Percentiles rank a stretch among this genome's conserved stretches.
Conservation (phyloP, 2,329 filamentous ascomycete genomes). For the Gaeumannomyces tritici region DNA sequence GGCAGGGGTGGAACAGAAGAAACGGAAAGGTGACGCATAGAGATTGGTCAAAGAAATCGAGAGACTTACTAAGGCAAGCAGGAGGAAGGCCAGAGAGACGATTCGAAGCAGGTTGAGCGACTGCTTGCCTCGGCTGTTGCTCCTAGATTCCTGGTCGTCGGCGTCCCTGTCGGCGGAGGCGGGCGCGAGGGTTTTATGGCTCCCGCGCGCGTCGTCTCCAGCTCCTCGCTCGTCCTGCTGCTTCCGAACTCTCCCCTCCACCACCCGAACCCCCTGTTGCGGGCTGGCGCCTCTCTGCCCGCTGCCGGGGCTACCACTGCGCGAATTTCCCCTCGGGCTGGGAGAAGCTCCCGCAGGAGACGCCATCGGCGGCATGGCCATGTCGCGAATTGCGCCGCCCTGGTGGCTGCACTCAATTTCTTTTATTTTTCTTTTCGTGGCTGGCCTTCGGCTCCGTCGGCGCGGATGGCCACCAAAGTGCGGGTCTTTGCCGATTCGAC, state of each 20-base stretch:
- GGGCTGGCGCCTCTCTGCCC: neutral
- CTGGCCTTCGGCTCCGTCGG: neutral
- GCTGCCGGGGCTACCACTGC: neutral
- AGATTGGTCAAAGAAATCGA: neutral
- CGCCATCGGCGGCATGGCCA: neutral
- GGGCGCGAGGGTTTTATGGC: neutral
- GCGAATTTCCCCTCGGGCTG: neutral
- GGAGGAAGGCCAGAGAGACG: constrained; percentile 18
- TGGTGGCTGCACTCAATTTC: neutral
- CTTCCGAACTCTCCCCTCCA: neutral
- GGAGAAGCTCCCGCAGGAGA: neutral
- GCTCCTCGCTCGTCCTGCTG: neutral
- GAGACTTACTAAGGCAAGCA: constrained; percentile 20
- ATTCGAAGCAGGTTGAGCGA: constrained; percentile 16
- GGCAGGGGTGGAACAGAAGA: too few relatives aligned
- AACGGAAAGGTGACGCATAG: too few relatives aligned
- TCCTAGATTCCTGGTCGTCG: constrained; percentile 9
- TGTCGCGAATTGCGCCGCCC: too few relatives aligned
- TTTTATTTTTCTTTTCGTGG: neutral
- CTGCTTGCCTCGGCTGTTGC: neutral
- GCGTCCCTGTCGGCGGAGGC: constrained; percentile 5
- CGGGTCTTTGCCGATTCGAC: too few relatives aligned
- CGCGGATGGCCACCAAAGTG: neutral
- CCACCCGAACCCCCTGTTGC: neutral
- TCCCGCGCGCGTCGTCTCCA: neutral